phyloP scores from a whole-genome alignment of 2,329 filamentous ascomycete genomes.

The Colletotrichum cereale region DNA sequence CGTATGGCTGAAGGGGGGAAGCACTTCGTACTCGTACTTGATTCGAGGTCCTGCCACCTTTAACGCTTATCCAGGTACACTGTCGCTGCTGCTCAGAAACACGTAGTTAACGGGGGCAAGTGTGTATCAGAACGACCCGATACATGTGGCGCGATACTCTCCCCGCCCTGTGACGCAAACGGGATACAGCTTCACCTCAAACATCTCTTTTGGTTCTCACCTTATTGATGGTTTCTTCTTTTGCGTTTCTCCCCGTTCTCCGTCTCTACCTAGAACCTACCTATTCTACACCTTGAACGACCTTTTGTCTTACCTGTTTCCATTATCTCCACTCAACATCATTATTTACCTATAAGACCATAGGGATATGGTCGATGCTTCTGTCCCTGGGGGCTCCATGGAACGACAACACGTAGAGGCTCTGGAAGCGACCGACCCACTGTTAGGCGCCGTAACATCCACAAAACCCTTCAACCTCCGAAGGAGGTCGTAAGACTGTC shows the following conservation, averaged over 20 bases:
- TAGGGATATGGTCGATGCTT: conserved; percentile 14
- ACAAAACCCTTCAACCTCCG: not conserved
- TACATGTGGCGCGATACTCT: too few species aligned
- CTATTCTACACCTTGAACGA: not conserved
- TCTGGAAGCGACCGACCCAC: conserved; percentile 18
- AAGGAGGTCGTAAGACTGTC: conserved; percentile 18
- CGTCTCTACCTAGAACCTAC: not conserved
- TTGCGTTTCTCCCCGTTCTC: not conserved
- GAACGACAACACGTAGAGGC: not conserved
- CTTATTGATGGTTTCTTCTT: not conserved
- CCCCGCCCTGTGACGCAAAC: not conserved
- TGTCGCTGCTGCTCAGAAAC: not conserved
- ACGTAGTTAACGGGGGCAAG: not conserved
- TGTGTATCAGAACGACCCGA: not conserved
- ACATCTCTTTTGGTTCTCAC: not conserved
- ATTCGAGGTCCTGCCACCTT: not conserved
- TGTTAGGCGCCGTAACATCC: not conserved
- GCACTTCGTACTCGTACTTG: not conserved
- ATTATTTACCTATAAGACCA: not conserved
- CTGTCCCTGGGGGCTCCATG: not conserved
- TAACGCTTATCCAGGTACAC: not conserved
- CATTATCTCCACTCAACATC: not conserved
- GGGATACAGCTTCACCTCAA: not conserved
- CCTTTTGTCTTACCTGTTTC: not conserved
- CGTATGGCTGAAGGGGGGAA: not conserved